Evolutionary conservation across 192 early-diverging fungal genomes (phyloP), one percentile per base, ranked within the genome.

Genomic region (Oehlia diaphana): DNA sequence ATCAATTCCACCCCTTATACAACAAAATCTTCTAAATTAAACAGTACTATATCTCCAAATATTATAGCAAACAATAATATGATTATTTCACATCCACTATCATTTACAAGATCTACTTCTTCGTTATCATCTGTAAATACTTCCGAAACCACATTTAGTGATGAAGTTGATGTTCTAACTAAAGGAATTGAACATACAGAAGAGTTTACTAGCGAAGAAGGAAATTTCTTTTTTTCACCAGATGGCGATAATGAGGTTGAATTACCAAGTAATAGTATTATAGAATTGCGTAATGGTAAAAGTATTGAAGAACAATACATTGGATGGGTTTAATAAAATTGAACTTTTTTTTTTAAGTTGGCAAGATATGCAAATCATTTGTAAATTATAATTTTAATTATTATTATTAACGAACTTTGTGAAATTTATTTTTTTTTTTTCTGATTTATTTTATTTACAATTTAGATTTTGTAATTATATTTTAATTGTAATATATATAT

Each of bases 231-330:
- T 33, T 89, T 86, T 82, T 86, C 88, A 14, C 87, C 88, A 19
- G 89, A 89, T 81, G 89, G 88, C 16, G 89, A 90, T 74, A 90
- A 89, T 53, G 89, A 90, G 26, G 83, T 89, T 13, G 89, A 82
- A 28, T 80, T 85, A 81, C 84, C 84, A 26, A 80, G 81, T 50
- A 50, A 74, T 31, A 74, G 73, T n/a, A 16, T 74, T 13, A 35
- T 74, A 19, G 72, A 53, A n/a, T 70, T 70, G 35, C 37, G 16
- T 70, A 70, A 42, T 70, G 68, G 19, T 44, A 66, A 66, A 6
- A 16, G 53, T 7, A 58, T 58, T 58, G 53, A 21, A 21, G 53
- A 58, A 19, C 50, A 44, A 47, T 47, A 42, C 39, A 8, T 42
- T 42, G 39, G 39, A 42, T 42, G 44, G 44, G 44, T 47, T 47